Conservation (phyloP, 2,329 filamentous ascomycete species). For the Fonsecaea nubica region DNA sequence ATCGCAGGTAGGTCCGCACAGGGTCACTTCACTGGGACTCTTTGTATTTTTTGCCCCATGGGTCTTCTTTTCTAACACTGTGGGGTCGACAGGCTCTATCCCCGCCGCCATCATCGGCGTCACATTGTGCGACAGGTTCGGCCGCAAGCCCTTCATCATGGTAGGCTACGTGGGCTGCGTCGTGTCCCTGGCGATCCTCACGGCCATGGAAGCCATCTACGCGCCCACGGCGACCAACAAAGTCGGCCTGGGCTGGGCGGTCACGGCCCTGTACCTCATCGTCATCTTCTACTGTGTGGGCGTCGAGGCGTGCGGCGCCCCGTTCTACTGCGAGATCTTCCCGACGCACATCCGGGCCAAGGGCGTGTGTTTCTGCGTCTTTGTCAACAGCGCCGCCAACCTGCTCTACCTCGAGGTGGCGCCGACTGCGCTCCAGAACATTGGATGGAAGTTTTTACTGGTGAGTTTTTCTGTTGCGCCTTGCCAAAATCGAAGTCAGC, state of each 20-base stretch:
- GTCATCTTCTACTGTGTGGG: constrained; percentile 49
- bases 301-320: neutral
- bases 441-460: constrained; percentile 13
- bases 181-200: constrained; percentile 48
- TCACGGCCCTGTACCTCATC: constrained; percentile 50
- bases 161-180: constrained; percentile 48
- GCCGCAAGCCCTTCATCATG: constrained; percentile 21
- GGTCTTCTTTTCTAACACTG: constrained; percentile 3
- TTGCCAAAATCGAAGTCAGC: no score
- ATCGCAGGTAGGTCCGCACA: neutral
- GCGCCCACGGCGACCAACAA: constrained; percentile 41
- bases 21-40: neutral
- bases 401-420: constrained; percentile 17
- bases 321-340: constrained; percentile 11
- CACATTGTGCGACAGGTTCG: constrained; percentile 7
- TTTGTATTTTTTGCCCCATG: constrained; percentile 19
- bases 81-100: neutral
- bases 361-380: neutral
- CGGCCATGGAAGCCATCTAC: constrained; percentile 47
- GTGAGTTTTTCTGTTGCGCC: constrained; percentile 5
- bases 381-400: neutral
- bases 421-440: constrained; percentile 14
- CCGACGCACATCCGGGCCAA: constrained; percentile 14
- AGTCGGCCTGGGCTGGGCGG: constrained; percentile 43
- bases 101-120: constrained; percentile 1